Evolutionary conservation across 192 early-diverging fungal genomes (phyloP), one percentile per base, ranked within the genome.

Genomic region (Backusella tuberculispora): DNA sequence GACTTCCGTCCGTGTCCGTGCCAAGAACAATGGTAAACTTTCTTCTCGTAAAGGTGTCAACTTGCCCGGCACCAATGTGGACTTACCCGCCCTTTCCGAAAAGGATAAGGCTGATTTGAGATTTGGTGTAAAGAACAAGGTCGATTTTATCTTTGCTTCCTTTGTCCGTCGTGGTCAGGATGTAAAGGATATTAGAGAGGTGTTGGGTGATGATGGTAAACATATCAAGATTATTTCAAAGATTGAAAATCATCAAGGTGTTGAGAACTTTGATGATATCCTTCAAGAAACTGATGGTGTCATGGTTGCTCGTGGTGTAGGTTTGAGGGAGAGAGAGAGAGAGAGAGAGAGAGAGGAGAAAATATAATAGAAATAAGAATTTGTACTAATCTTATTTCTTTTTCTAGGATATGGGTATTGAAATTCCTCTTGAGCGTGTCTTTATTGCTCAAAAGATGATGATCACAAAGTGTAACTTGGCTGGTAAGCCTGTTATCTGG

Each of bases 251-350:
- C 95, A 96, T 77, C 95, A 99, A 86, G 98, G 97, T 73, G 90
- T 99, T 41, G 88, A 93, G 83, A 98, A 99, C 89, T 98, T 99
- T 94, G 98, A 98, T 84, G 97, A 96, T 74, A 99, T 99, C 77
- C 85, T 99, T 50, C 84, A 76, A 40, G 97, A 91, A 63, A 93
- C 95, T 17, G 98, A 99, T 84, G 98, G 97, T 72, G 91, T 99
- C 71, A 99, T 99, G 98, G 93, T 98, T 82, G 98, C 98, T 47
- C 95, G 98, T 84, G 98, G 98, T 81, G 76, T 75, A 75, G 68
- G 74, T 38, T 63, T 53, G 3, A 9, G 3, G 8, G 10, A 53
- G 21, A 53, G 21, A 24, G 41, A 5, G 41, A 19, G 47, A n/a
- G 50, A 21, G 6, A 2, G 12, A 19, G 19, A 5, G 19, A 24